Conservation (phyloP, 2,329 filamentous ascomycete species). For the Fusarium compactum region DNA sequence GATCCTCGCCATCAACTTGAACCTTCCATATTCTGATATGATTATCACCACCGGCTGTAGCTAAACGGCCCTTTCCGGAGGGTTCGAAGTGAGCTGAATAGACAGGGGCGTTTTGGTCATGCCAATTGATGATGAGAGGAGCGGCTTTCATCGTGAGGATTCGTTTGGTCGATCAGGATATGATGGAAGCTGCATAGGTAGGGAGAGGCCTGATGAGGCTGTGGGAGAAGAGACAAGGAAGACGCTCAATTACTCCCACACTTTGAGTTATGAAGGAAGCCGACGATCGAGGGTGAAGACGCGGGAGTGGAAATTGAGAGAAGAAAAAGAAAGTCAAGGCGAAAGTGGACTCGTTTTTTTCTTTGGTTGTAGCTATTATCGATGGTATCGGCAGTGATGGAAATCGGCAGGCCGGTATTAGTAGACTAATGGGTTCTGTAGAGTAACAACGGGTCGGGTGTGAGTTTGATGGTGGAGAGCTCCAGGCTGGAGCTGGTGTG, state of each 20-base stretch:
- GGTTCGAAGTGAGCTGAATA: conserved; percentile 98
- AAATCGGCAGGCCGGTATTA: conserved; percentile 26
- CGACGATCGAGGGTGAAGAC: conserved; percentile 1
- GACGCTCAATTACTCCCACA: conserved; percentile 34
- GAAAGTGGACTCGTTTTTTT: conserved; percentile 22
- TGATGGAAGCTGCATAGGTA: conserved; percentile 49
- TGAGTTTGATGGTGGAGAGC: conserved; percentile 47
- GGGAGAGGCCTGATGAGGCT: conserved; percentile 40
- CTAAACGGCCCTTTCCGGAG: conserved; percentile 88
- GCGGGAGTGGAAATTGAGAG: conserved; percentile 6
- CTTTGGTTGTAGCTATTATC: conserved; percentile 21
- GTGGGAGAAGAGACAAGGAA: conserved; percentile 34
- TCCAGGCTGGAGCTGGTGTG: conserved; percentile 47
- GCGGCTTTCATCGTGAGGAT: conserved; percentile 86
- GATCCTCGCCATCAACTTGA: conserved; percentile 84
- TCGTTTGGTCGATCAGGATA: conserved; percentile 44
- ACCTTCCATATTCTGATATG: conserved; percentile 97
- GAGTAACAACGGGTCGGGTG: conserved; percentile 36
- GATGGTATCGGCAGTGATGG: conserved; percentile 39
- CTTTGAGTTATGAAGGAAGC: conserved; percentile 21
- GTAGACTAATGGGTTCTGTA: conserved; percentile 16
- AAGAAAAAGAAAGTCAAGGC: conserved; percentile 10
- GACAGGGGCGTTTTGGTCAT: conserved; percentile 95
- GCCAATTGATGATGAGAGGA: conserved; percentile 98
- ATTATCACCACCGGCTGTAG: conserved; percentile 95